phyloP scores from a whole-genome alignment of 768 basidiomycete genomes.

The Russula abietina region DNA sequence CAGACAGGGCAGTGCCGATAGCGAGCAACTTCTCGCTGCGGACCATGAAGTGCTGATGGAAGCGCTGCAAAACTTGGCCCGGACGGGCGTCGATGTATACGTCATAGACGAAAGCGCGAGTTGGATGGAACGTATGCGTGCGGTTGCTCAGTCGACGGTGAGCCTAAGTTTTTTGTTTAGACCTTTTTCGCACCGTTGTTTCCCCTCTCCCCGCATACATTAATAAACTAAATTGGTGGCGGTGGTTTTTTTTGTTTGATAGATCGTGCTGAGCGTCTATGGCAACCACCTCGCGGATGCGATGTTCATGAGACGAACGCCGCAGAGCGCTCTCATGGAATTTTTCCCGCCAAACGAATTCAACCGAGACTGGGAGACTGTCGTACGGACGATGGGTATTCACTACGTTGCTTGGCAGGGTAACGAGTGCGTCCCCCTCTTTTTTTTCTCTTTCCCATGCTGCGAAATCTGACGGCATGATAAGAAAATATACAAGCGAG shows the following conservation, averaged over 20 bases:
- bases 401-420: constrained; percentile 23
- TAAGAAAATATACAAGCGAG: constrained; percentile 19
- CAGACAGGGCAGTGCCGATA: constrained; percentile 44
- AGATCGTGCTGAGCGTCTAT: constrained; percentile 20
- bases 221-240: neutral
- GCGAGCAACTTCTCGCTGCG: constrained; percentile 45
- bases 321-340: constrained; percentile 20
- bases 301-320: constrained; percentile 18
- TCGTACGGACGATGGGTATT: constrained; percentile 21
- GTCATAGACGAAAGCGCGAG: constrained; percentile 17
- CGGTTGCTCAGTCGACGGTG: constrained; percentile 22
- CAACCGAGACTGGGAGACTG: constrained; percentile 19
- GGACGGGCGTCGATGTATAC: constrained; percentile 10
- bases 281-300: constrained; percentile 21
- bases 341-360: constrained; percentile 20
- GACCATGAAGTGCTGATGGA: constrained; percentile 58
- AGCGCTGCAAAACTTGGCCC: constrained; percentile 48
- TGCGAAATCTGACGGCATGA: neutral
- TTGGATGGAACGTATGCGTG: constrained; percentile 23
- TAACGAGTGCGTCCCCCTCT: constrained; percentile 10
- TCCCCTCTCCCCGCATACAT: neutral
- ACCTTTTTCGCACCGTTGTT: neutral
- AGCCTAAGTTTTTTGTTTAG: neutral
- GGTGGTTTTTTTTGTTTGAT: neutral
- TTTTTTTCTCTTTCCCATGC: neutral